Evolutionary conservation across 2,329 filamentous ascomycete genomes (phyloP), one percentile per base, ranked within the genome.

Genomic region (Ophiocordyceps camponoti-floridani): DNA sequence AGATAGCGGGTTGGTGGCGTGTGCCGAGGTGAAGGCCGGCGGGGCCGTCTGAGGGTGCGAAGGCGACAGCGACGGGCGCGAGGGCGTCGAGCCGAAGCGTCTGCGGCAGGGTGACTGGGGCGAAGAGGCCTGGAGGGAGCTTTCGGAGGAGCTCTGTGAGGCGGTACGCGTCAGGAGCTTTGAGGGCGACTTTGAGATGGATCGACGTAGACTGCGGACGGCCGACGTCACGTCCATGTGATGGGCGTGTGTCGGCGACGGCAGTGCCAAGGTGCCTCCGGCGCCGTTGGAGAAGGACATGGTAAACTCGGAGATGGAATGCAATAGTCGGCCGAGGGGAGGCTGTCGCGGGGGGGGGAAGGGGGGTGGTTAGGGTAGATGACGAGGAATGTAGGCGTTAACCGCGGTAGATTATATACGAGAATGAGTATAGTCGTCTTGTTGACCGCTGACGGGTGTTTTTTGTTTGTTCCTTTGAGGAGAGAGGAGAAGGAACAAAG

Each of bases 151-250:
- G 46, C 59, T 63, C 49, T 69, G 65, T 1, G 71, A 72, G 41
- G 61, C 61, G 41, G 65, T 60, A 49, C 70, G 68, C 43, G 62
- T 59, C 33, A 93, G 66, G 46, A 91, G 89, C 61, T 91, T 94
- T 30, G 89, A 94, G 11, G 89, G 89, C n/a, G 89, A 95, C 54
- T 87, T 77, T 46, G 88, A 95, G 50, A 95, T 71, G 26, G 89
- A 94, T 53, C 86, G 83, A 51, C 88, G 76, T 47, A 95, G 70
- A 55, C 86, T 84, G 57, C 85, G 77, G 50, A 94, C 83, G 47
- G 84, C 81, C 43, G 84, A 79, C 49, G 83, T 81, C 51, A 85
- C 78, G 66, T 94, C 84, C 54, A 89, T 82, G 62, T 84, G 81
- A 60, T 85, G 84, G 49, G 78, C 77, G 55, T 84, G 79, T 42